phyloP scores from a whole-genome alignment of 1,284 basidiomycete genomes.

The Sanghuangporus weigelae region DNA sequence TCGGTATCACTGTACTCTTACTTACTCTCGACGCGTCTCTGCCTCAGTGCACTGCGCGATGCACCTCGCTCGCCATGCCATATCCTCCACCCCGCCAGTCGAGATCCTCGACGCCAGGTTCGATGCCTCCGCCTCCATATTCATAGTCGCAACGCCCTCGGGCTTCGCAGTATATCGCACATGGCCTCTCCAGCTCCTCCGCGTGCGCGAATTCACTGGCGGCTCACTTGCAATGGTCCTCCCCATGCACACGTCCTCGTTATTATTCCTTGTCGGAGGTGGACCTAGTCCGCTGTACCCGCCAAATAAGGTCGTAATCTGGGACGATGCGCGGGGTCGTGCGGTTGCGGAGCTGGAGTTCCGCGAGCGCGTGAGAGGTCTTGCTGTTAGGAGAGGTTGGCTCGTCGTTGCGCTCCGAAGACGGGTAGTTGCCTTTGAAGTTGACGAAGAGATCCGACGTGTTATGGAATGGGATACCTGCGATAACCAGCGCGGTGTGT shows the following conservation, averaged over 20 bases:
- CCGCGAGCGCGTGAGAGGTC: slow-evolving; percentile 77
- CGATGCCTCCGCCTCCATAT: slow-evolving; percentile 73
- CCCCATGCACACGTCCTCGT: slow-evolving; percentile 78
- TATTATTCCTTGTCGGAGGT: slow-evolving; percentile 88
- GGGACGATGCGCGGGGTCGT: slow-evolving; percentile 72
- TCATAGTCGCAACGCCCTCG: slow-evolving; percentile 75
- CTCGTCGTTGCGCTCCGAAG: slow-evolving; percentile 79
- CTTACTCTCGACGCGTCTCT: background rate
- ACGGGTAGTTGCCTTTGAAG: slow-evolving; percentile 76
- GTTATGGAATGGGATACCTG: slow-evolving; percentile 85
- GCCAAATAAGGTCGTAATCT: slow-evolving; percentile 90
- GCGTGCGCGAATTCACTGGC: slow-evolving; percentile 70
- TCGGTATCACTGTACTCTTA: background rate
- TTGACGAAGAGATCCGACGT: slow-evolving; percentile 55
- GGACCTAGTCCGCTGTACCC: slow-evolving; percentile 88
- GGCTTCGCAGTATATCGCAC: slow-evolving; percentile 87
- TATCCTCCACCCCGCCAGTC: slow-evolving; percentile 73
- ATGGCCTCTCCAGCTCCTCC: slow-evolving; percentile 72
- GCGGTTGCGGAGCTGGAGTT: slow-evolving; percentile 92
- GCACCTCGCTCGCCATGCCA: slow-evolving; percentile 86
- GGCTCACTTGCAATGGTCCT: slow-evolving; percentile 77
- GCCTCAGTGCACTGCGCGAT: slow-evolving; percentile 36
- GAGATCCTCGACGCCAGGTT: slow-evolving; percentile 76
- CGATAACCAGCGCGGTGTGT: slow-evolving; percentile 80
- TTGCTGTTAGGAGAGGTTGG: slow-evolving; percentile 77